Evolutionary conservation across 352 stramenopile genomes (phyloP).

Genomic region (Globisporangium polare): DNA sequence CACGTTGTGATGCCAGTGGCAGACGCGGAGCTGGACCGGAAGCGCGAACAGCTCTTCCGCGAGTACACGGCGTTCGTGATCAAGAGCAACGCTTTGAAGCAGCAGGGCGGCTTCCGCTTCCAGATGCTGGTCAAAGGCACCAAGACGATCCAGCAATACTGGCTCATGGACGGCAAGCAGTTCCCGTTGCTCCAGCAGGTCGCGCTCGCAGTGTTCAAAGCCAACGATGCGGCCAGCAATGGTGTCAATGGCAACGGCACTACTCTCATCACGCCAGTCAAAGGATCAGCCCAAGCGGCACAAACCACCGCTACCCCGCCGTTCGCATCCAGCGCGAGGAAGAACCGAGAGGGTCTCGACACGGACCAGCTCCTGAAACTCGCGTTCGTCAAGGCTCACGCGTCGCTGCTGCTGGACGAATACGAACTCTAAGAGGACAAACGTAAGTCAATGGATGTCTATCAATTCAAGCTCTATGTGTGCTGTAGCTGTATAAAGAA

Average conservation of each 20-base stretch:
- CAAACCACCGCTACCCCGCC: background rate
- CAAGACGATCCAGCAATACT: slow-evolving; percentile 33
- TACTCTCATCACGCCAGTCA: background rate
- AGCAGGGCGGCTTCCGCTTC: slow-evolving; percentile 22
- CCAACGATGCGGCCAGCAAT: background rate
- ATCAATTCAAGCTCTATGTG: slow-evolving; percentile 1
- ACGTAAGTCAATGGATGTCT: background rate
- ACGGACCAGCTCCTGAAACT: slow-evolving; percentile 9
- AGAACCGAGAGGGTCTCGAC: background rate
- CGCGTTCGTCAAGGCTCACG: slow-evolving; percentile 10
- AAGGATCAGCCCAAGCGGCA: background rate
- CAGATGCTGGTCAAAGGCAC: slow-evolving; percentile 23
- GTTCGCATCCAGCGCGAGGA: background rate
- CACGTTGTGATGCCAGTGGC: background rate
- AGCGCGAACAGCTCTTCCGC: slow-evolving; percentile 21
- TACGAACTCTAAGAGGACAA: background rate
- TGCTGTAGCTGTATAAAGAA: background rate
- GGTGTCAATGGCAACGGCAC: background rate
- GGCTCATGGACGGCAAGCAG: slow-evolving; percentile 24
- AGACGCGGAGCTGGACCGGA: background rate
- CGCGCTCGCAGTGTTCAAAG: slow-evolving; percentile 20
- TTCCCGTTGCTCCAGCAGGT: slow-evolving; percentile 30
- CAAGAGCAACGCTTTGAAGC: slow-evolving; percentile 21
- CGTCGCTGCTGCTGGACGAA: background rate
- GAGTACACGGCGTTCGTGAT: slow-evolving; percentile 34